Conservation (phyloP, 2,329 filamentous ascomycete genomes). For the Arthrobotrys musiformis region DNA sequence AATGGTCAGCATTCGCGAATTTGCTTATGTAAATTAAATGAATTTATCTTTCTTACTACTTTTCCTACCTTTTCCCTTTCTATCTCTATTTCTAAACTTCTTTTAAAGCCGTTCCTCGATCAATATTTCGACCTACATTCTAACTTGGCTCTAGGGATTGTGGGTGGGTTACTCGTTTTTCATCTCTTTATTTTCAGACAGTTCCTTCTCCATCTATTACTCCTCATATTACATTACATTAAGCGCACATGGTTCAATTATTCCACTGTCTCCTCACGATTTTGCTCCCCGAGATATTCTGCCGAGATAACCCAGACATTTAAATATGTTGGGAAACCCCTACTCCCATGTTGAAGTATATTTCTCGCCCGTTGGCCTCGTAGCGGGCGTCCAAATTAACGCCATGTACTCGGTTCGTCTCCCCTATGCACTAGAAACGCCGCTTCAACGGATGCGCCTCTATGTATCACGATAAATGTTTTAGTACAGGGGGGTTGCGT, state of each 20-base stretch:
- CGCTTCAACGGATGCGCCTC: constrained; percentile 49
- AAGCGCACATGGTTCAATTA: too few relatives aligned
- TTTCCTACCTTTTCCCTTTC: neutral
- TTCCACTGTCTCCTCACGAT: neutral
- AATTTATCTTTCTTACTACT: constrained; percentile 54
- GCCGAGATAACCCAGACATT: too few relatives aligned
- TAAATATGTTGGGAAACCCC: too few relatives aligned
- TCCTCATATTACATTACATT: neutral
- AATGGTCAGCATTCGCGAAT: constrained; percentile 13
- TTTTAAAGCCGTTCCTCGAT: neutral
- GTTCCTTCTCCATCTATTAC: neutral
- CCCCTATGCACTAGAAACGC: neutral
- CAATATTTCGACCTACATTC: neutral
- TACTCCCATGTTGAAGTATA: too few relatives aligned
- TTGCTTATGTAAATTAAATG: constrained; percentile 55
- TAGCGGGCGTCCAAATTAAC: neutral
- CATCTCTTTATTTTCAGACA: neutral
- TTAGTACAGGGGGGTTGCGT: neutral
- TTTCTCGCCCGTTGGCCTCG: neutral
- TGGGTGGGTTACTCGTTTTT: neutral
- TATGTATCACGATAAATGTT: neutral
- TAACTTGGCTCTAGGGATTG: too few relatives aligned
- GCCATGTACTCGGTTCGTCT: neutral
- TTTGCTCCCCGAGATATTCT: neutral
- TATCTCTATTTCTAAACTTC: neutral